Evolutionary conservation across 2,329 filamentous ascomycete genomes (phyloP).

Genomic region (Aspergillus fumigatiaffinis): DNA sequence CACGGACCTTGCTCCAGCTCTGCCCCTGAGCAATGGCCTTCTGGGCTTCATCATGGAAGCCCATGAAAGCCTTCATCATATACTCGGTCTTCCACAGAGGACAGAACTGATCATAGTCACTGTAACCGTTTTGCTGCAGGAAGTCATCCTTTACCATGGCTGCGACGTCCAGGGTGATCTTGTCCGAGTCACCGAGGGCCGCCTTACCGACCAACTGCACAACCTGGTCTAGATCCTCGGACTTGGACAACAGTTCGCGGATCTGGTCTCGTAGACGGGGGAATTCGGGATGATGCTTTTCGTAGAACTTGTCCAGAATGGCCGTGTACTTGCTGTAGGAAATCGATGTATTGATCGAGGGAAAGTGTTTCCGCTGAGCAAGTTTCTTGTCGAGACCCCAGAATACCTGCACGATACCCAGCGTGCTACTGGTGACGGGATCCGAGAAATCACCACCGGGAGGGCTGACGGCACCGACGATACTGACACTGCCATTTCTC

Average conservation of each 20-base stretch:
- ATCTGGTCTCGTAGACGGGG: conserved; percentile 88
- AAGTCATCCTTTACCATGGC: conserved; percentile 96
- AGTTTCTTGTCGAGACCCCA: conserved; percentile 99
- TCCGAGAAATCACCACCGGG: conserved; percentile 99
- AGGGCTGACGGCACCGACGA: conserved; percentile 94
- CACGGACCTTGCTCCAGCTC: conserved; percentile 87
- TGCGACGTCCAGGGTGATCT: conserved; percentile 94
- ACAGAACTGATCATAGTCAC: conserved; percentile 98
- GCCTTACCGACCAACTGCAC: conserved; percentile 98
- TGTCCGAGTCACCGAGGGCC: conserved; percentile 91
- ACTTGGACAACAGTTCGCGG: conserved; percentile 88
- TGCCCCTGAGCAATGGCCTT: conserved; percentile 91
- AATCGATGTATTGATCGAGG: conserved; percentile 89
- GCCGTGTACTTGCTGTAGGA: conserved; percentile 97
- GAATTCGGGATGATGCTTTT: conserved; percentile 91
- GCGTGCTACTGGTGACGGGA: conserved; percentile 87
- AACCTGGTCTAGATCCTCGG: conserved; percentile 96
- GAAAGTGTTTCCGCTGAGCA: conserved; percentile 98
- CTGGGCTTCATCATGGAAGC: conserved; percentile 94
- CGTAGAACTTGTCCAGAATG: conserved; percentile 87
- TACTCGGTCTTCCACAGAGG: conserved; percentile 99
- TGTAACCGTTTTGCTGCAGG: conserved; percentile 98
- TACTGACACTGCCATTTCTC: conserved; percentile 87
- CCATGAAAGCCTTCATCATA: conserved; percentile 99
- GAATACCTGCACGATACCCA: conserved; percentile 98